Base-by-base conservation (phyloP, 495 filamentous ascomycete genomes). In the Penicillium mononematosum region DNA sequence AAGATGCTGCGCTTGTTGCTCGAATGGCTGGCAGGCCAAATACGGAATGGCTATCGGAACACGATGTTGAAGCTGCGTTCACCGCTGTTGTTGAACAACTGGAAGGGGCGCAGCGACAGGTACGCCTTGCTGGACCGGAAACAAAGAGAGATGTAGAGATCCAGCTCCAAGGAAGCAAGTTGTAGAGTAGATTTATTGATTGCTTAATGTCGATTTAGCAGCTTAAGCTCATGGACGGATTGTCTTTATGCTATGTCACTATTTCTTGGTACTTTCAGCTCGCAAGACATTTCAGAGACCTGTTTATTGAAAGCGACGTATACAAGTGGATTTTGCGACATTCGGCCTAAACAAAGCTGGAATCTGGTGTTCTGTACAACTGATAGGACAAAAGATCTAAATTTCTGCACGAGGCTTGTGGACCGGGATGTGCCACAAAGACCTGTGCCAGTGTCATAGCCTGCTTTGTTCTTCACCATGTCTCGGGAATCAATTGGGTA, bases 31-130 rank as follows among this genome's bases (percentile, higher is more conserved):
- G 58, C 42, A 64, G 77, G 4, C 58, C 61, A 1, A 64, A 74
- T 55, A 74, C 75, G 1, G 66, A 45, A 49, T 79, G 76, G 78
- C 62, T 81, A 42, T 73, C 76, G 50, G 77, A 79, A 45, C 75
- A 81, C 66, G 74, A 80, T 69, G 74, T 76, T 31, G 68, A 75
- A 29, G 63, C 61, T 17, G 67, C 71, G 2, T 78, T 81, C 64
- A 54, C n/a, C 3, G 50, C 50, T 41, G 51, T 46, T 7, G 25
- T 55, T 22, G 32, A 51, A n/a, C 50, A 56, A 20, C 19, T 14
- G 36, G 29, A 36, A 10, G 9, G 19, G 16, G 59, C 22, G 32
- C 31, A 58, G 24, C 36, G 41, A 32, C 27, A 17, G 16, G 25
- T 29, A 31, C 27, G 45, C 45, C 8, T 31, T 27, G 34, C 36